These are phyloP conservation scores for Termitomyces sp. DNA, from an alignment of 768 basidiomycete species.

Conservation along the genomic window DNA sequence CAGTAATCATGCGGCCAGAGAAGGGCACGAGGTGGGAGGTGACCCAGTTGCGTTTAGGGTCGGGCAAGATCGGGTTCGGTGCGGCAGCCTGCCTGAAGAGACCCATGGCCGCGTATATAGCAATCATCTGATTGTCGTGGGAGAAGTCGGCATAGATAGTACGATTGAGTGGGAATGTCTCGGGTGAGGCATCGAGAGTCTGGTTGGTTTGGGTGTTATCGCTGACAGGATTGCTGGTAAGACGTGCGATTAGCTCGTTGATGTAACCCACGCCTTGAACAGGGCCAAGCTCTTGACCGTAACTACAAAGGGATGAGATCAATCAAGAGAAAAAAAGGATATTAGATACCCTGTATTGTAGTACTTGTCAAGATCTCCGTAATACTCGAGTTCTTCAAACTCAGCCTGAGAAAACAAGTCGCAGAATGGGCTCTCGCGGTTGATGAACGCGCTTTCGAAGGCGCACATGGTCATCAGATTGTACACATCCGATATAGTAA, in stretches of 20 bases:
- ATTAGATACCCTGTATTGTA: conserved; percentile 65
- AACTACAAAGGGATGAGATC: conserved; percentile 32
- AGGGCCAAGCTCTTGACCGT: conserved; percentile 66
- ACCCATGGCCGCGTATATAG: conserved; percentile 66
- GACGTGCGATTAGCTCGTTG: conserved; percentile 84
- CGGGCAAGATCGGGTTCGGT: conserved; percentile 30
- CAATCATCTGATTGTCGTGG: conserved; percentile 83
- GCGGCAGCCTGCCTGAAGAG: conserved; percentile 37
- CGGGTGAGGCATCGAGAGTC: conserved; percentile 59
- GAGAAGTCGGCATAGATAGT: conserved; percentile 76
- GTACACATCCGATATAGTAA: conserved; percentile 51
- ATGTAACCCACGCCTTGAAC: conserved; percentile 86
- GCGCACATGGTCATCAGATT: conserved; percentile 73
- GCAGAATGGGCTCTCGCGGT: conserved; percentile 63
- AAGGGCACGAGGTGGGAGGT: conserved; percentile 69
- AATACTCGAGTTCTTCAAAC: conserved; percentile 66
- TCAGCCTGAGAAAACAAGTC: conserved; percentile 61
- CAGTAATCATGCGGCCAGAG: conserved; percentile 68
- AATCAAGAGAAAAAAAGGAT: not conserved
- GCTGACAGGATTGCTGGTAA: conserved; percentile 57
- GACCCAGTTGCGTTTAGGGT: conserved; percentile 45
- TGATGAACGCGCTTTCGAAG: conserved; percentile 67
- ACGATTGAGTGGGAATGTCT: conserved; percentile 70
- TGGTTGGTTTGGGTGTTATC: conserved; percentile 76
- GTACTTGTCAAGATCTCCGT: conserved; percentile 72